Base-by-base conservation (phyloP, 805 yeast species). In the Blastobotrys americana region DNA sequence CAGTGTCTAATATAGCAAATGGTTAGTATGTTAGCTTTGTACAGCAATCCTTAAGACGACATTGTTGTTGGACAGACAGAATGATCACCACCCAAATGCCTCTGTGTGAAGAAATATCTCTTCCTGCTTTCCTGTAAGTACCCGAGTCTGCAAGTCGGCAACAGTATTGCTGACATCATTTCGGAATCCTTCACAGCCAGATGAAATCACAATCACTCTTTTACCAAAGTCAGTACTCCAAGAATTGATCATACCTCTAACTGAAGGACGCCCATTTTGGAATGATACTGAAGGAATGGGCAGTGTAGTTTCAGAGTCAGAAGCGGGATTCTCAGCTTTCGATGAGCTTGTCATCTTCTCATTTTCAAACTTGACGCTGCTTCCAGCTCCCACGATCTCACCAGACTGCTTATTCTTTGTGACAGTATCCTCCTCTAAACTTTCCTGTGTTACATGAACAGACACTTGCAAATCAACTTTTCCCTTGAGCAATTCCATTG, bases 401-500 rank as follows among this genome's bases (percentile, higher is more conserved):
- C 10, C 31, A 8, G 13, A 8, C 31, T 25, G 10, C 13, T 25
- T 25, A 8, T 25, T 13, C 8, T 25, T 13, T 8, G 31, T 13
- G 13, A 13, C 31, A 8, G 13, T 8, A 25, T 8, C 10, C 31
- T 13, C 13, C 31, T 25, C 31, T 13, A 25, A 8, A 25, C 10
- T 8, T 25, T 25, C 31, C 18, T 34, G 37, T 5, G 37, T 13
- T n/a, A 34, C 37, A 19, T 34, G 19, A 19, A 34, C 16, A 19
- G 10, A n/a, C 5, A 34, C 16, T 16, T 34, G 21, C 4, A 34
- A 17, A 9, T 37, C 27, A 22, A 37, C 15, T 18, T 18, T n/a
- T n/a, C 39, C 21, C 4, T 19, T 16, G 4, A 37, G n/a, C 4
- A 34, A 17, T 18, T 37, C 46, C 3, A 44, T 22, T 13, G 43